Conservation (phyloP, 495 filamentous ascomycete genomes). For the Xylaria telfairii region DNA sequence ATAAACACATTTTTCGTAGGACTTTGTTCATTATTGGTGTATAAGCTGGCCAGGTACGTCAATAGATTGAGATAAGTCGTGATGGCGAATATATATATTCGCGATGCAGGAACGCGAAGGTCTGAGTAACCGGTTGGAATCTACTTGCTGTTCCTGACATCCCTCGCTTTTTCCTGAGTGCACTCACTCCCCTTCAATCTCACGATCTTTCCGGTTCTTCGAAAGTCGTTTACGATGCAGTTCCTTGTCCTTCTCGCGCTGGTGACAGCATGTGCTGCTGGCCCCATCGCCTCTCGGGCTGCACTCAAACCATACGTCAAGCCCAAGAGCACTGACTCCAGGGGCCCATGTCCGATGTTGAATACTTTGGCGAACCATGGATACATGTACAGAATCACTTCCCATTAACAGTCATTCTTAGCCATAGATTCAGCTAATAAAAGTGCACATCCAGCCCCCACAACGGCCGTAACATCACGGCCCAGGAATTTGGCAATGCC, state of each 20-base stretch:
- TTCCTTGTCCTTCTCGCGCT: constrained; percentile 6
- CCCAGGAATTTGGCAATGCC: constrained; percentile 10
- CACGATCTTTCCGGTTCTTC: not conserved
- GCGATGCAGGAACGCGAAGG: not conserved
- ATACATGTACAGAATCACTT: constrained; percentile 7
- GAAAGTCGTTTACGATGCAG: not conserved
- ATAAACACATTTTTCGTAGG: not conserved
- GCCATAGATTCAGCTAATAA: not conserved
- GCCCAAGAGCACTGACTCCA: constrained; percentile 22
- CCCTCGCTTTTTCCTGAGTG: not conserved
- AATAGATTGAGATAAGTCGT: not conserved
- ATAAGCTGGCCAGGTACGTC: not conserved
- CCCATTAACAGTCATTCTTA: not conserved
- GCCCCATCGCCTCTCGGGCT: not conserved
- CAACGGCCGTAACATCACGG: constrained; percentile 18
- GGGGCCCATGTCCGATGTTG: constrained; percentile 23
- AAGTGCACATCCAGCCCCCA: not conserved
- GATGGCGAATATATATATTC: constrained; percentile 8
- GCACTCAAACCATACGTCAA: constrained; percentile 21
- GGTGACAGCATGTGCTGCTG: constrained; percentile 3
- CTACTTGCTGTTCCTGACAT: not conserved
- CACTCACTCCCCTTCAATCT: not conserved
- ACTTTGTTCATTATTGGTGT: not conserved
- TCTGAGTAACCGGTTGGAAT: not conserved
- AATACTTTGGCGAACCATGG: constrained; percentile 26